These are phyloP conservation scores for Lactarius indigo DNA, from an alignment of 768 basidiomycete genomes.

Conservation along the genomic window DNA sequence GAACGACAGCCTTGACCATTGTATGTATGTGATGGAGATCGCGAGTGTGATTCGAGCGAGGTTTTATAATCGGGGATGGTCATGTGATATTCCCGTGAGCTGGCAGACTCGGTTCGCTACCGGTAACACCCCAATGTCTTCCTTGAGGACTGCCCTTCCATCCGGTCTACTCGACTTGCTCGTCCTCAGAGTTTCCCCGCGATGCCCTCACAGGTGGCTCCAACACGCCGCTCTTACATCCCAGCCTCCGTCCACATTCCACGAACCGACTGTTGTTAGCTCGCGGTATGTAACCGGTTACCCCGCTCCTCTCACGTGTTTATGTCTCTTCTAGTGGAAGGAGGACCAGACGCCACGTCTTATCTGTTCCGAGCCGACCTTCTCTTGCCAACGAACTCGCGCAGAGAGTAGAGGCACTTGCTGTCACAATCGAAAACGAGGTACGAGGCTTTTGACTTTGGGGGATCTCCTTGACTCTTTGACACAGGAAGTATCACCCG, in stretches of 20 bases:
- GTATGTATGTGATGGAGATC: background rate
- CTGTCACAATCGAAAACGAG: background rate
- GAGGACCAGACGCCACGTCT: background rate
- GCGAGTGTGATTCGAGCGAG: no score
- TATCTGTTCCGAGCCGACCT: background rate
- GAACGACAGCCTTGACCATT: conserved; percentile 86
- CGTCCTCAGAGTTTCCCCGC: background rate
- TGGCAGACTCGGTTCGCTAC: background rate
- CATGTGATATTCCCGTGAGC: background rate
- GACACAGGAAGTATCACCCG: background rate
- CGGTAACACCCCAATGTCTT: background rate
- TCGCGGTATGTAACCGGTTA: background rate
- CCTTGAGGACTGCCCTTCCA: background rate
- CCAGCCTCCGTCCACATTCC: background rate
- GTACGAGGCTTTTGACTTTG: background rate
- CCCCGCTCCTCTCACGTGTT: background rate
- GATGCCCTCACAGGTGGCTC: background rate
- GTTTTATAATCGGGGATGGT: background rate
- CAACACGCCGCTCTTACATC: conserved; percentile 12
- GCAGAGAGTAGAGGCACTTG: conserved; percentile 22
- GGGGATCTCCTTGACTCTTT: background rate
- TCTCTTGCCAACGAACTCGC: conserved; percentile 5
- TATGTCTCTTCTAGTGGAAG: background rate
- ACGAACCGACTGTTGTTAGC: background rate
- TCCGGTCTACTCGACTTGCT: background rate